These are phyloP conservation scores for Linum trigynum DNA, from an alignment of 345 rosid genomes.

Conservation along the genomic window DNA sequence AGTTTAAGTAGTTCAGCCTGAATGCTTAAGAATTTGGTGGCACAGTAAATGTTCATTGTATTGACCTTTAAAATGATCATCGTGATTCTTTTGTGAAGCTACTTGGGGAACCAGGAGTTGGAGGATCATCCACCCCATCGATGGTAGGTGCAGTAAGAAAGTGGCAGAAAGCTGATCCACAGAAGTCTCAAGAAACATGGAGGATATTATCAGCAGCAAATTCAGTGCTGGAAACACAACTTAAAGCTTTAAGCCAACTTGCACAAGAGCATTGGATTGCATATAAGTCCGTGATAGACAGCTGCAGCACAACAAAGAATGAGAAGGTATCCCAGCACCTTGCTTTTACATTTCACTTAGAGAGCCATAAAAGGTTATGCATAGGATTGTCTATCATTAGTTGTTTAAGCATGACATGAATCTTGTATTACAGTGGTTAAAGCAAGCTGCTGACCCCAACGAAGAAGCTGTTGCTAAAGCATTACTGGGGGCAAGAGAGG, in stretches of 20 bases:
- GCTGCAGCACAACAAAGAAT: conserved; percentile 54
- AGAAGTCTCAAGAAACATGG: conserved; percentile 69
- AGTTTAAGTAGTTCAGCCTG: too few species aligned
- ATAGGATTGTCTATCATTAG: background rate
- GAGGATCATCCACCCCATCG: conserved; percentile 96
- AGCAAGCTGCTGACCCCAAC: conserved; percentile 44
- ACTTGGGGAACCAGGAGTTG: conserved; percentile 90
- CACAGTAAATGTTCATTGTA: too few species aligned
- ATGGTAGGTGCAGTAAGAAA: conserved; percentile 96
- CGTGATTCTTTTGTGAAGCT: conserved; percentile 32
- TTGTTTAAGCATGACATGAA: background rate
- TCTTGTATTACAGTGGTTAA: conserved; percentile 61
- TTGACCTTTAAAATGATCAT: too few species aligned
- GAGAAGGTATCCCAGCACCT: conserved; percentile 46
- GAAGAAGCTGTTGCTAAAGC: conserved; percentile 49
- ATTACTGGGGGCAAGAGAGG: conserved; percentile 60
- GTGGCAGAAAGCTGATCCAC: conserved; percentile 88
- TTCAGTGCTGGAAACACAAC: conserved; percentile 58
- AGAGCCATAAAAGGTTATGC: background rate
- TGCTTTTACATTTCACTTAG: conserved; percentile 1
- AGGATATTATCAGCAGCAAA: conserved; percentile 67
- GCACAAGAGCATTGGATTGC: conserved; percentile 66
- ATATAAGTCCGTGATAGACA: conserved; percentile 47
- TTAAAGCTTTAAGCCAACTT: conserved; percentile 51
- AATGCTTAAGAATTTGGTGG: too few species aligned